Evolutionary conservation across 768 basidiomycete species (phyloP).

Genomic region (Suillus lakei): DNA sequence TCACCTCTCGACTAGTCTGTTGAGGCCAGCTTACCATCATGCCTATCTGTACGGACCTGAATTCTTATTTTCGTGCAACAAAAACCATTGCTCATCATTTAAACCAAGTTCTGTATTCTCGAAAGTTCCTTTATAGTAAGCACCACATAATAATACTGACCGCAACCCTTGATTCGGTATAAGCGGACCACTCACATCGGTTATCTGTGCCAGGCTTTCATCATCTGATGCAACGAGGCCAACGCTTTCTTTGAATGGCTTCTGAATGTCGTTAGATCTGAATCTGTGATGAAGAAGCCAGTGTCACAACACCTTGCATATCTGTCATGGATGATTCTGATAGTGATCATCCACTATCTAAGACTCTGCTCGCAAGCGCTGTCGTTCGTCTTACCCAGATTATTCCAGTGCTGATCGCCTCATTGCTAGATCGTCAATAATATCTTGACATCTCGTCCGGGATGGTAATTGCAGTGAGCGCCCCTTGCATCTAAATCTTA

Average conservation of each 20-base stretch:
- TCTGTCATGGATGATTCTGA: neutral
- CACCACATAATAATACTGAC: neutral
- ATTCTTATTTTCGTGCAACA: neutral
- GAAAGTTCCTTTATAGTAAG: neutral
- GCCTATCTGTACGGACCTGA: neutral
- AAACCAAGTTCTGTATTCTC: neutral
- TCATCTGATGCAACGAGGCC: conserved; percentile 2
- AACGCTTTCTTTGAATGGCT: neutral
- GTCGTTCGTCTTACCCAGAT: neutral
- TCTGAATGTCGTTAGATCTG: neutral
- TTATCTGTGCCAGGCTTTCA: neutral
- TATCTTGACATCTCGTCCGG: neutral
- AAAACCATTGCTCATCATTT: neutral
- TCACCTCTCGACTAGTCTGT: no score
- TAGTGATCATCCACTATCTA: conserved; percentile 3
- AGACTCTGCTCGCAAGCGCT: neutral
- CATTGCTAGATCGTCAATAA: neutral
- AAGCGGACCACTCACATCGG: neutral
- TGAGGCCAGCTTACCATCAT: neutral
- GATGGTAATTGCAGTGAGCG: neutral
- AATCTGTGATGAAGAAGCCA: neutral
- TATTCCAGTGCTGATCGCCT: neutral
- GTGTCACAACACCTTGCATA: neutral
- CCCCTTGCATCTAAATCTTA: neutral
- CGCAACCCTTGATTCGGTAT: neutral